These are phyloP conservation scores for Podaxis sp. DNA, from an alignment of 768 basidiomycete species.

Conservation along the genomic window DNA sequence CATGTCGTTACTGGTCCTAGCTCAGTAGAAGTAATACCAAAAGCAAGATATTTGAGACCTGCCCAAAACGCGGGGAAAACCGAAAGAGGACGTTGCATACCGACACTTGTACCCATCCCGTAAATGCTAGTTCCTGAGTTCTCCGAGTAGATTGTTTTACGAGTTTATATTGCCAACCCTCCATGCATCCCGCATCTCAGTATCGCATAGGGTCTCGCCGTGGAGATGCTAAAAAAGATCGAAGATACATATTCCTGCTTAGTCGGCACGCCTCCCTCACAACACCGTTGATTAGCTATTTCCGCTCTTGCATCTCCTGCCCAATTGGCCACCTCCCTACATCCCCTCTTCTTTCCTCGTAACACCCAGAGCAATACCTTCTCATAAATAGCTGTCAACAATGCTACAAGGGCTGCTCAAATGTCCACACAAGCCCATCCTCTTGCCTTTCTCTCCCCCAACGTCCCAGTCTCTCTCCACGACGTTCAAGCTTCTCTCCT, in stretches of 20 bases:
- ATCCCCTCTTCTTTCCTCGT: neutral
- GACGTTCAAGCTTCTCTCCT: neutral
- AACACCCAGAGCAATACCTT: neutral
- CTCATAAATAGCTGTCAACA: neutral
- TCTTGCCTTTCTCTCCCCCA: neutral
- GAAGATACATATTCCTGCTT: neutral
- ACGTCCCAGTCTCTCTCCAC: neutral
- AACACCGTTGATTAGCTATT: neutral
- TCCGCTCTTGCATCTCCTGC: neutral
- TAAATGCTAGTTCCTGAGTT: no score
- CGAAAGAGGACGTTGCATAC: no score
- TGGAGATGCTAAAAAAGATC: no score
- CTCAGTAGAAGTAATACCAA: no score
- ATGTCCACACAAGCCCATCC: neutral
- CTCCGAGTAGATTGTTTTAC: no score
- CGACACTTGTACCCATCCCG: no score
- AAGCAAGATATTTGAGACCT: no score
- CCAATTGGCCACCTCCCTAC: neutral
- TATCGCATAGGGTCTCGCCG: no score
- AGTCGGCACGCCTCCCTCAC: conserved; percentile 1
- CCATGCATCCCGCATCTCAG: no score
- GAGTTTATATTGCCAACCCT: conserved; percentile 8
- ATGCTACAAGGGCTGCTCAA: neutral
- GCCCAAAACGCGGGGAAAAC: no score
- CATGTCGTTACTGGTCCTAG: no score